Evolutionary conservation across 331 rosid species (phyloP), one percentile per base, ranked within the genome.

Genomic region (Pyracantha coccinea): DNA sequence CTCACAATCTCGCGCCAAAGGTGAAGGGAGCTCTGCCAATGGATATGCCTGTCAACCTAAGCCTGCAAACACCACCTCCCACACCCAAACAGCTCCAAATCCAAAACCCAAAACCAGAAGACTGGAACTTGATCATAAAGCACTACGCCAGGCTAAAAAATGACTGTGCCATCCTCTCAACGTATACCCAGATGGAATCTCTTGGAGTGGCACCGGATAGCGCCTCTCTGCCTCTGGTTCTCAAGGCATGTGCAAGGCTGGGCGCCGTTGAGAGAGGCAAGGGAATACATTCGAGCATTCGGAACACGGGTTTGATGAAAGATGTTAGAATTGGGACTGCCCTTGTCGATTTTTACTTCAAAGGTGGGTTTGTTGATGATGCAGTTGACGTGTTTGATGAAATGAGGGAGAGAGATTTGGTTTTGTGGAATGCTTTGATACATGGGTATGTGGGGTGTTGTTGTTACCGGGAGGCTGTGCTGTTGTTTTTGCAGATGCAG

Each of bases 251-350:
- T 29, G 74, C 80, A 11, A 79, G 70, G 77, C 60, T 83, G 28
- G 62, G 75, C 19, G 77, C 73, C 28, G 8, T 83, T 10, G 88
- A 81, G 60, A 81, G 68, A 33, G 86, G 86, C 61, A 82, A 60
- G 73, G 27, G 21, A 23, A 78, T 83, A 45, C 90, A 83, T 78
- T 79, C 69, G 32, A 23, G 28, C 10, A 79, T 81, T 44, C 15
- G 57, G 73, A 73, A 32, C 54, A 55, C 82, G 28, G 54, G 64
- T 75, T 69, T 78, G 77, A 54, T 75, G 1, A 5, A 4, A 20
- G 81, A 86, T 70, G 75, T 86, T 24, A 77, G 83, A 25, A 79
- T 86, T n/a, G 84, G 87, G 52, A 86, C 88, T 3, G 82, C 90
- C 13, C 81, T 86, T 72, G 81, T 86, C 9, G 88, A 81, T 12